Conservation (phyloP, 2,329 filamentous ascomycete genomes). For the Exophiala mesophila region DNA sequence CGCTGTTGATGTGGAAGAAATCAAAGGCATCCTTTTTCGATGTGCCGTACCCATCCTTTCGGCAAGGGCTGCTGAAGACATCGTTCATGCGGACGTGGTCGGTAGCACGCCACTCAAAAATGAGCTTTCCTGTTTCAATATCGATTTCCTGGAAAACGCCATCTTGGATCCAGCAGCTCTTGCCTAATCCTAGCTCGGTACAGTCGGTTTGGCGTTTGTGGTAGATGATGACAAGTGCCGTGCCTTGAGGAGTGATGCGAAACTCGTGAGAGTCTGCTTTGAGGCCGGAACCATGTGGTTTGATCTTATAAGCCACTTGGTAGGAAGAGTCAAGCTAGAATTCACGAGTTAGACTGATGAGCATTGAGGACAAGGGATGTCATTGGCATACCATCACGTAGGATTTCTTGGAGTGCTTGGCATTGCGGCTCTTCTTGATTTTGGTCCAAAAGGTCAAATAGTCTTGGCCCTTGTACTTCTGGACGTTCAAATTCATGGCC, state of each 20-base stretch:
- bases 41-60: slow-evolving; percentile 9
- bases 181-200: slow-evolving; percentile 9
- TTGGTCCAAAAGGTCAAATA: slow-evolving; percentile 49
- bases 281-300: slow-evolving; percentile 16
- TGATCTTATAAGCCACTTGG: slow-evolving; percentile 18
- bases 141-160: slow-evolving; percentile 33
- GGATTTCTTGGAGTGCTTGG: slow-evolving; percentile 43
- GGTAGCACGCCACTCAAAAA: slow-evolving; percentile 36
- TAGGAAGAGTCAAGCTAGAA: slow-evolving; percentile 37
- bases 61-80: slow-evolving; percentile 9
- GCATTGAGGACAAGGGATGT: slow-evolving; percentile 35
- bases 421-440: slow-evolving; percentile 44
- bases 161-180: slow-evolving; percentile 32
- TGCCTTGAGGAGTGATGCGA: slow-evolving; percentile 18
- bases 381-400: slow-evolving; percentile 15
- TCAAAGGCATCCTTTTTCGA: slow-evolving; percentile 38
- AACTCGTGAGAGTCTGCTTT: slow-evolving; percentile 25
- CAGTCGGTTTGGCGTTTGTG: slow-evolving; percentile 17
- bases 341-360: slow-evolving; percentile 43
- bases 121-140: slow-evolving; percentile 32
- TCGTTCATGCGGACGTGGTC: slow-evolving; percentile 30
- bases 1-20: slow-evolving; percentile 55
- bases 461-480: slow-evolving; percentile 40
- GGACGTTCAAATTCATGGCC: slow-evolving; percentile 45
- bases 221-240: slow-evolving; percentile 21